Evolutionary conservation across 306 rosid species (phyloP).

Genomic region (Trifolium pratense): DNA sequence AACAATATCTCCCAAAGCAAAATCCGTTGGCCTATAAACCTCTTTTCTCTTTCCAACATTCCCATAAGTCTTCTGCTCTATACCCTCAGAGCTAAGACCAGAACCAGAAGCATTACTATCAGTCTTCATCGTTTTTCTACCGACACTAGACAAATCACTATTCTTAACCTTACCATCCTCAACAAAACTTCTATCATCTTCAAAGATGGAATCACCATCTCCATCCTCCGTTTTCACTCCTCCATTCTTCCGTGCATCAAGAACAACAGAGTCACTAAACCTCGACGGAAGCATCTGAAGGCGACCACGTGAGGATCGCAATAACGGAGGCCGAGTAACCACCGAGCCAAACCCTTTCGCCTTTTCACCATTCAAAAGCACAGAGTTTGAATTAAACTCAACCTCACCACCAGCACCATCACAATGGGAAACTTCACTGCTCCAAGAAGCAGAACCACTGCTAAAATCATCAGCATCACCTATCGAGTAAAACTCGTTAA

Average conservation of each 20-base stretch:
- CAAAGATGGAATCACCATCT: slow-evolving; percentile 51
- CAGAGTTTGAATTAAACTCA: slow-evolving; percentile 58
- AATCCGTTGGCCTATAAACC: slow-evolving; percentile 74
- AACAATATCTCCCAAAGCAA: slow-evolving; percentile 87
- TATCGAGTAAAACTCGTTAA: slow-evolving; percentile 48
- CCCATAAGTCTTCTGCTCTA: slow-evolving; percentile 38
- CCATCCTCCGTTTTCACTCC: slow-evolving; percentile 43
- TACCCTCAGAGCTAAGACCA: slow-evolving; percentile 52
- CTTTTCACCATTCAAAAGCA: slow-evolving; percentile 36
- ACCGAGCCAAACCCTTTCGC: slow-evolving; percentile 33
- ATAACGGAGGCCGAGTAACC: slow-evolving; percentile 49
- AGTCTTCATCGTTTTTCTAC: slow-evolving; percentile 30
- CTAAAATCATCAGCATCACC: slow-evolving; percentile 64
- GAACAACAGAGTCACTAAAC: slow-evolving; percentile 69
- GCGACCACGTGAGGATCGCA: slow-evolving; percentile 79
- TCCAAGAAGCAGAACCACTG: slow-evolving; percentile 66
- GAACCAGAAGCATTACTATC: slow-evolving; percentile 53
- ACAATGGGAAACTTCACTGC: slow-evolving; percentile 57
- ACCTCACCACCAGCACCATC: slow-evolving; percentile 55
- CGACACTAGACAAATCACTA: slow-evolving; percentile 42
- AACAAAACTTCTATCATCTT: slow-evolving; percentile 47
- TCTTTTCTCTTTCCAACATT: slow-evolving; percentile 61
- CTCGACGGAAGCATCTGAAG: slow-evolving; percentile 69
- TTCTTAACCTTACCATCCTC: slow-evolving; percentile 42
- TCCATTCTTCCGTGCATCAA: slow-evolving; percentile 54